Base-by-base conservation (phyloP, 345 rosid genomes). In the Populus alba region DNA sequence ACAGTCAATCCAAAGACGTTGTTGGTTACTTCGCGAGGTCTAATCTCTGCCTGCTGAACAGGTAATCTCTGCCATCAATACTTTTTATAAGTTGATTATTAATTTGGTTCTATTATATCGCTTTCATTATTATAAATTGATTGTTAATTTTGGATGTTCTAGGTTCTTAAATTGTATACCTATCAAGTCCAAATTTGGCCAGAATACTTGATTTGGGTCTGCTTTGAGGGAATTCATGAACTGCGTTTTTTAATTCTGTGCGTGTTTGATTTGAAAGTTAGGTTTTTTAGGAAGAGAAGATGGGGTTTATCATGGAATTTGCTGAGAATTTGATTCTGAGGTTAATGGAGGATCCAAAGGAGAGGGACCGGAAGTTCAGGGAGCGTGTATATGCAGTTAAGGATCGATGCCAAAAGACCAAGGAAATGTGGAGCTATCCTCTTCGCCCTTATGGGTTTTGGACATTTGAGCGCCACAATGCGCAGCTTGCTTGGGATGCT, bases 361-460 rank as follows among this genome's bases (percentile, higher is more conserved):
- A 90, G 88, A 91, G 98, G 90, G 99, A 92, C 69, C 79, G 81
- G 80, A 91, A 87, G 63, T 91, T 92, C 68, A 90, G 97, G 74
- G 97, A 97, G 78, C 97, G 86, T 43, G 35, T 97, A 33, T 97
- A 97, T 77, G 71, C 86, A 11, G 47, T 81, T 81, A 91, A 90
- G 76, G 98, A 94, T 72, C 86, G 90, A 75, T 94, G 98, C 85
- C 82, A 83, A 43, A 97, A 91, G 88, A 90, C 97, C 10, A 97
- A 94, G 86, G 98, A 97, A 90, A 97, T 94, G 98, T 94, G 98
- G 98, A 91, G 91, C 75, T 90, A 77, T 13, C 99, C 99, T 37
- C 77, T 97, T 62, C 97, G 99, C 22, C 99, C 99, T 41, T 94
- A 97, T 49, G 99, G 99, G 4, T 94, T 94, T 78, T 92, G 97